phyloP scores from a whole-genome alignment of 2,329 filamentous ascomycete species.

The Hypocreales sp. region DNA sequence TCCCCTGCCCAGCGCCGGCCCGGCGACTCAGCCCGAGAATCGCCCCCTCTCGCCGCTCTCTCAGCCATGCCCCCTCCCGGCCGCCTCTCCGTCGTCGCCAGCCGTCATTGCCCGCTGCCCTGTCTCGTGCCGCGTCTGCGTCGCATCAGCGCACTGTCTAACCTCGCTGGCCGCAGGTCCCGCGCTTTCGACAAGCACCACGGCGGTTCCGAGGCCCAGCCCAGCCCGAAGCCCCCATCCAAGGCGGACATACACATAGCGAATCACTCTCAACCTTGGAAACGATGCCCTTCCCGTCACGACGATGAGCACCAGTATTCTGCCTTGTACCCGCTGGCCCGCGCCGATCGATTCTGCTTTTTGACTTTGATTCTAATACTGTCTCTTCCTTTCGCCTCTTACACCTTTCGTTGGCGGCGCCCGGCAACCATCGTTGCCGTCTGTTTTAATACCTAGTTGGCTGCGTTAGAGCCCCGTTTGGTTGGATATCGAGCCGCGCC shows the following conservation, averaged over 20 bases:
- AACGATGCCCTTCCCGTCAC: constrained; percentile 23
- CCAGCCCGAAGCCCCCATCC: constrained; percentile 1
- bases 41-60: too few species aligned
- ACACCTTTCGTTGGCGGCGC: constrained; percentile 1
- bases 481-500: constrained; percentile 8
- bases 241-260: too few species aligned
- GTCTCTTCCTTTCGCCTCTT: constrained; percentile 12
- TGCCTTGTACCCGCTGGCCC: constrained; percentile 30
- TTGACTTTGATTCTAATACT: constrained; percentile 27
- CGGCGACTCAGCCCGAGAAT: too few species aligned
- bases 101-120: background rate
- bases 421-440: constrained; percentile 3
- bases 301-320: constrained; percentile 40
- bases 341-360: constrained; percentile 38
- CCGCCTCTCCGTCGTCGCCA: background rate
- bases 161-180: background rate
- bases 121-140: background rate
- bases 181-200: background rate
- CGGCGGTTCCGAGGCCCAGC: background rate
- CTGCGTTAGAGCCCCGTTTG: constrained; percentile 7
- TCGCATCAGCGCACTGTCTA: too few species aligned
- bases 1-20: too few species aligned
- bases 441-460: constrained; percentile 4
- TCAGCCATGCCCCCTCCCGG: too few species aligned
- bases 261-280: too few species aligned